Percentiles rank a stretch among this genome's conserved stretches.
Conservation (phyloP, 129 eudicot species). For the Chrysanthemum seticuspe region DNA sequence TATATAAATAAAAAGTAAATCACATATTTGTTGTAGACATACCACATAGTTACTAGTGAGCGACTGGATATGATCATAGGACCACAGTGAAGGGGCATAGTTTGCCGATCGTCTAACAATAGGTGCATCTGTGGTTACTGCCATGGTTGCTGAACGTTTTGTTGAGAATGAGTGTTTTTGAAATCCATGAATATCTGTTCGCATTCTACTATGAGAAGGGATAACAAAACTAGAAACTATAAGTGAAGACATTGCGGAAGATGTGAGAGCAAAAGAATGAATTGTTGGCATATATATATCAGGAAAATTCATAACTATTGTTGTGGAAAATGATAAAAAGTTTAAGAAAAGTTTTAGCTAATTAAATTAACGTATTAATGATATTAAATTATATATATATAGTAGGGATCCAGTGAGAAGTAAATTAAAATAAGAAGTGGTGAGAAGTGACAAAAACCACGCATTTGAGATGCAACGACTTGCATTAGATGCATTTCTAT, state of each 20-base stretch:
- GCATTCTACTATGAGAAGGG: not conserved
- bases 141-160: not conserved
- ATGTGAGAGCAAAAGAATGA: not conserved
- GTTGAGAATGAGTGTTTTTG: not conserved
- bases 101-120: slow-evolving; percentile 32
- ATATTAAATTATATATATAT: too few relatives aligned
- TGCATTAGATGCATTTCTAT: too few relatives aligned
- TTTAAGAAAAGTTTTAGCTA: too few relatives aligned
- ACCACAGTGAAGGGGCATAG: slow-evolving; percentile 35
- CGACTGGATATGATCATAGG: slow-evolving; percentile 27
- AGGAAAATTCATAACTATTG: too few relatives aligned
- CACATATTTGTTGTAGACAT: not conserved
- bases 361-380: too few relatives aligned
- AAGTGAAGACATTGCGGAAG: slow-evolving; percentile 18
- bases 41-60: slow-evolving; percentile 15
- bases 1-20: too few relatives aligned
- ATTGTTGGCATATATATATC: not conserved
- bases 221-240: not conserved
- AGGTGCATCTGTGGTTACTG: slow-evolving; percentile 7
- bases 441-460: too few relatives aligned
- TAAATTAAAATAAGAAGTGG: too few relatives aligned
- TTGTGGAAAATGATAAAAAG: too few relatives aligned
- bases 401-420: too few relatives aligned
- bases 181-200: not conserved
- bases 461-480: too few relatives aligned